Conservation (phyloP, 345 rosid genomes). For the Physaria fendleri region DNA sequence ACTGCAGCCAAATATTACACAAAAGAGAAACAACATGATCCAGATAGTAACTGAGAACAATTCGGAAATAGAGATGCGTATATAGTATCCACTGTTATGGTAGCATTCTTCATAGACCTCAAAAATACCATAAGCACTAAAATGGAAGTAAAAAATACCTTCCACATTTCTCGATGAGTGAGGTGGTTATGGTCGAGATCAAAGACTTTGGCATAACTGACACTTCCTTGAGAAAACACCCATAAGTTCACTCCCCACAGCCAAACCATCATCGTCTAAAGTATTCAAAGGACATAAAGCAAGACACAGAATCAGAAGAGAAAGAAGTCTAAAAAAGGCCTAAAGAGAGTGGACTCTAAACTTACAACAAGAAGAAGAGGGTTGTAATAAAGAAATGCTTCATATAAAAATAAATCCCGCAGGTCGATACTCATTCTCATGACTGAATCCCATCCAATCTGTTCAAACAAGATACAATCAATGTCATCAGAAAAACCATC, state of each 20-base stretch:
- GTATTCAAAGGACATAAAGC: neutral
- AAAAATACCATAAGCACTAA: neutral
- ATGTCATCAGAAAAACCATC: neutral
- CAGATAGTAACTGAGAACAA: constrained; percentile 2
- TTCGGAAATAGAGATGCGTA: neutral
- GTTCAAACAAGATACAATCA: neutral
- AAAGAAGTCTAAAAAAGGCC: neutral
- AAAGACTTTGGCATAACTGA: constrained; percentile 78
- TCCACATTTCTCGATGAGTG: constrained; percentile 88
- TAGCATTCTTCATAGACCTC: neutral
- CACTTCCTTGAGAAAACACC: constrained; percentile 77
- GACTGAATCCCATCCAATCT: constrained; percentile 98
- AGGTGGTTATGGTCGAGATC: constrained; percentile 92
- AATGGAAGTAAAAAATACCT: constrained; percentile 40
- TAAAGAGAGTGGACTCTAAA: constrained; percentile 2
- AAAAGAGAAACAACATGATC: constrained; percentile 17
- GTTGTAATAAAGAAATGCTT: constrained; percentile 88
- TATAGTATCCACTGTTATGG: neutral
- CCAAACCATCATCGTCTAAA: constrained; percentile 92
- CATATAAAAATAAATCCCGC: constrained; percentile 77
- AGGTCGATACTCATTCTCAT: constrained; percentile 89
- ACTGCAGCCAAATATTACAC: constrained; percentile 45
- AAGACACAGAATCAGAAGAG: neutral
- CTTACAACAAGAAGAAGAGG: constrained; percentile 96
- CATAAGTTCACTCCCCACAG: constrained; percentile 93